Base-by-base conservation (phyloP, 225 moss, liverwort and hornwort genomes). In the Physcomitrellopsis africana region DNA sequence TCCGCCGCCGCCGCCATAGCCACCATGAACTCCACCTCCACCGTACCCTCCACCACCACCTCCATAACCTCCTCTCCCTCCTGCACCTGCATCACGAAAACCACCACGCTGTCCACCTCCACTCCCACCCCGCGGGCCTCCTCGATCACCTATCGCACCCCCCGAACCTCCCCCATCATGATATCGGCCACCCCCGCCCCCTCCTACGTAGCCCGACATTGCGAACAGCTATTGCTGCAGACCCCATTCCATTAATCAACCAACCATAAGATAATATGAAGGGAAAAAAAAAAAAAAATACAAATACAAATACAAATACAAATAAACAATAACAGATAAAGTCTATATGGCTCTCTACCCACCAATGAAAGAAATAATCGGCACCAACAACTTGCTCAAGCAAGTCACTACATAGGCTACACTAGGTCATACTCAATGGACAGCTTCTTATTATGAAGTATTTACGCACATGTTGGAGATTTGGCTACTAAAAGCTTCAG, bases 191-290 rank as follows among this genome's bases (percentile, higher is more conserved):
- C 81, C 76, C 37, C 75, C 83, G 27, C 81, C 82, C 13, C 85
- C 86, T 43, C 82, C 82, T 17, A 81, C 79, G 17, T 87, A 87
- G 70, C 79, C 76, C 76, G 84, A 87, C 84, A 84, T 87, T 64
- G 60, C 69, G 32, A 63, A 15, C 46, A 1, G 63, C 12, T 16
- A 47, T 51, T 72, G 60, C 56, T 16, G 3, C 67, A 37, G 2
- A 51, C 63, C 41, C 65, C 37, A 12, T 3, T 60, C 5, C 69
- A 24, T 57, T 51, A 23, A 53, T 74, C 69, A 22, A 24, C 65
- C 64, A 41, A 57, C 32, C 55, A 11, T 0, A 63, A 49, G 16
- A 17, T 19, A 3, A 5, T 17, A 27, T 51, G 8, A 15, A 16
- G 4, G 13, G 3, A 7, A 37, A 37, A 7, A 37, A 0, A 2